Evolutionary conservation across 2,329 filamentous ascomycete species (phyloP).

Genomic region (Pseudogymnoascus sp.): DNA sequence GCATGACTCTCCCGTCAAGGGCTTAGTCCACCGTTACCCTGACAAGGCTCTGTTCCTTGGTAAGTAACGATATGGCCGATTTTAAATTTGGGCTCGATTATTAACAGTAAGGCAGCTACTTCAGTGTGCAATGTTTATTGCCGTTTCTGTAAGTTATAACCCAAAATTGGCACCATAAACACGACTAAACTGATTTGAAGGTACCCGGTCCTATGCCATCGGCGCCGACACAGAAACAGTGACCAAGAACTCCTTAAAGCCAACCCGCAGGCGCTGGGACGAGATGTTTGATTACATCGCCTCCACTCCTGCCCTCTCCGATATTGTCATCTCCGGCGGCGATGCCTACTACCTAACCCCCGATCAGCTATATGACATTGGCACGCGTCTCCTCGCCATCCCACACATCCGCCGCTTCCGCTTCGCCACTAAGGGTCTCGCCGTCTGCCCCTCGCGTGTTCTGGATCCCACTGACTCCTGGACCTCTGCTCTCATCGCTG

Average conservation of each 20-base stretch:
- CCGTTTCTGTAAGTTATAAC: constrained; percentile 39
- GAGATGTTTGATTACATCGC: constrained; percentile 50
- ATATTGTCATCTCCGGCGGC: constrained; percentile 57
- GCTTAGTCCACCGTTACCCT: constrained; percentile 55
- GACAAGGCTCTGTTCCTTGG: constrained; percentile 56
- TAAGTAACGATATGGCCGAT: constrained; percentile 29
- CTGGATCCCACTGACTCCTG: constrained; percentile 46
- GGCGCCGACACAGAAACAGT: constrained; percentile 48
- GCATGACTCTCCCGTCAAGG: constrained; percentile 47
- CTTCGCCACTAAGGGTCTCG: constrained; percentile 55
- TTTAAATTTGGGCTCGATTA: background rate
- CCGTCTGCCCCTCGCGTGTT: constrained; percentile 49
- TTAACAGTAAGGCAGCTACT: constrained; percentile 37
- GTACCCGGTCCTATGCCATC: constrained; percentile 51
- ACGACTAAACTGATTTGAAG: background rate
- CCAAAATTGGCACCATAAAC: background rate
- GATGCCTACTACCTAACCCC: constrained; percentile 52
- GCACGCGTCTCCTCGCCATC: constrained; percentile 47
- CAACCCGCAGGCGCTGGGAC: constrained; percentile 42
- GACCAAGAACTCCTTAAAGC: constrained; percentile 37
- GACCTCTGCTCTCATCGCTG: constrained; percentile 42
- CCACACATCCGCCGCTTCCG: constrained; percentile 52
- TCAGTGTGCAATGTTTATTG: constrained; percentile 58
- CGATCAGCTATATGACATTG: constrained; percentile 45
- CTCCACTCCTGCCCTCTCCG: constrained; percentile 40